Evolutionary conservation across 176 grass and related monocot genomes (phyloP), one percentile per base, ranked within the genome.

Genomic region (Bolboschoenus planiculmis): DNA sequence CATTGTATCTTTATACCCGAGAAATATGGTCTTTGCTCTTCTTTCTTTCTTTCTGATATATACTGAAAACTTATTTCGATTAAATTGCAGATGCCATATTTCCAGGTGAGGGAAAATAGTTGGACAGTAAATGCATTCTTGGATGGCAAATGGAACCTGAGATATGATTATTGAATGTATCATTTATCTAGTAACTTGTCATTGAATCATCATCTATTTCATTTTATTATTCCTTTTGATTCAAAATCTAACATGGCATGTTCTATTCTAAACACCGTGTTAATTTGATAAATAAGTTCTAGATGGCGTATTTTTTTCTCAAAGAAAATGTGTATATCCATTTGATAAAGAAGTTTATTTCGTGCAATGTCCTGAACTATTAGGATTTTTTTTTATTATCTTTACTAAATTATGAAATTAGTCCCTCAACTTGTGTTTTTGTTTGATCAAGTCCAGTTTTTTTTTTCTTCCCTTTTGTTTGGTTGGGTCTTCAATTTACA

Each of bases 71-170:
- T 20, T 77, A 35, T 27, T 77, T 16, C 2, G 4, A 30, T 66
- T 43, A 83, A 39, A 39, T 73, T 91, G 88, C 90, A 98, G 95
- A 88, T 91, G 71, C 92, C 95, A 48, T 98, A 98, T 84, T 84
- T 98, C 60, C 95, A 98, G 72, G 56, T 91, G 42, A 93, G 89
- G 79, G 92, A 98, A 86, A 98, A 93, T 84, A 91, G 84, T 79
- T 98, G 95, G 95, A 94, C 92, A 5, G 68, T 98, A 39, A 95
- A 90, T 91, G 89, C 89, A 61, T 90, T 79, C 10, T 86, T 90
- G 84, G 87, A 89, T 88, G 92, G 92, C 21, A 97, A 97, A 90
- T 97, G 92, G 92, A 87, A 88, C 81, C 65, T 93, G 36, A 91
- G 92, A 87, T 94, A 87, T 66, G 87, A 91, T 70, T 24, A 31